Evolutionary conservation across 176 grass and related monocot genomes (phyloP).

Genomic region (Zea mays): Zm-B73-REFERENCE-NAM-5.0 NC_050101.1:161821001-161821500

Average conservation of each 20-base stretch:
- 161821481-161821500: too few relatives aligned
- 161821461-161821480: too few relatives aligned
- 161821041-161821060: constrained; percentile 64
- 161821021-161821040: constrained; percentile 66
- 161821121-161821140: background rate
- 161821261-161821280: too few relatives aligned
- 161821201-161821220: constrained; percentile 36
- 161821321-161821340: too few relatives aligned
- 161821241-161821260: background rate
- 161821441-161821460: too few relatives aligned
- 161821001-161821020: constrained; percentile 57
- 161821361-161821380: too few relatives aligned
- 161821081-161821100: constrained; percentile 56
- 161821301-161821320: too few relatives aligned
- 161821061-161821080: constrained; percentile 61
- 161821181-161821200: constrained; percentile 50
- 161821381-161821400: too few relatives aligned
- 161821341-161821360: too few relatives aligned
- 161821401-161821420: too few relatives aligned
- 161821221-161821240: background rate
- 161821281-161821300: too few relatives aligned
- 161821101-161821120: constrained; percentile 30
- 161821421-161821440: too few relatives aligned
- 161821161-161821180: background rate
- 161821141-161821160: background rate